Evolutionary conservation across 2,329 filamentous ascomycete species (phyloP), one percentile per base, ranked within the genome.

Genomic region (Penicillium sp.): DNA sequence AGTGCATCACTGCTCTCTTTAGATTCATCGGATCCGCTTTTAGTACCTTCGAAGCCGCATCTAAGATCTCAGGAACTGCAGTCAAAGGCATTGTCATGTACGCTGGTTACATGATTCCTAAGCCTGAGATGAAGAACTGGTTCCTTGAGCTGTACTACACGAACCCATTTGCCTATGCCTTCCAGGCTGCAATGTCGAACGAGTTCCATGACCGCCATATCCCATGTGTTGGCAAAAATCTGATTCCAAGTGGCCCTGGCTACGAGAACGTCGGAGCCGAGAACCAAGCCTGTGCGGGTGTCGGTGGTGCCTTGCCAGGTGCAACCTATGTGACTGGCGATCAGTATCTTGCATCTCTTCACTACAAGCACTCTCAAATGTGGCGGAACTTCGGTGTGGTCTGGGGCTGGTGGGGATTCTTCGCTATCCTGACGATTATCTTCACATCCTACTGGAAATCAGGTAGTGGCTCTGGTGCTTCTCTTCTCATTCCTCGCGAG

Each of bases 351-450:
- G 66, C 62, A 0, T 81, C 78, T 1, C 72, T 88, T 0, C 81
- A 81, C 0, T 86, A 83, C 68, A 75, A 73, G 17, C 71, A 80
- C 38, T 62, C 64, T 0, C 77, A 84, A 36, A 51, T 86, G 1
- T 86, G 83, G 83, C 72, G 83, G 8, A 86, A 86, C 67, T 81
- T 85, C 56, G 83, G 83, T 3, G 82, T 86, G 41, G 61, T 87
- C 27, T 86, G 83, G 78, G 84, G 78, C 0, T 88, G 79, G 78
- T 88, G 85, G 83, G 78, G 71, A 5, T 69, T 87, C 0, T 88
- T 82, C 59, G 81, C 84, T 17, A 78, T 60, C 7, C 64, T 87
- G 9, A 88, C 86, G 0, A 79, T 89, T 50, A 69, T 81, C 49
- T 78, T 76, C 49, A 89, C 86, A 0, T 74, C 72, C 0, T 75